A percentile compares a stretch with the other conserved stretches of the same genome.
phyloP scores from a whole-genome alignment of 2,329 filamentous ascomycete species.

The Fusarium sp. region DNA sequence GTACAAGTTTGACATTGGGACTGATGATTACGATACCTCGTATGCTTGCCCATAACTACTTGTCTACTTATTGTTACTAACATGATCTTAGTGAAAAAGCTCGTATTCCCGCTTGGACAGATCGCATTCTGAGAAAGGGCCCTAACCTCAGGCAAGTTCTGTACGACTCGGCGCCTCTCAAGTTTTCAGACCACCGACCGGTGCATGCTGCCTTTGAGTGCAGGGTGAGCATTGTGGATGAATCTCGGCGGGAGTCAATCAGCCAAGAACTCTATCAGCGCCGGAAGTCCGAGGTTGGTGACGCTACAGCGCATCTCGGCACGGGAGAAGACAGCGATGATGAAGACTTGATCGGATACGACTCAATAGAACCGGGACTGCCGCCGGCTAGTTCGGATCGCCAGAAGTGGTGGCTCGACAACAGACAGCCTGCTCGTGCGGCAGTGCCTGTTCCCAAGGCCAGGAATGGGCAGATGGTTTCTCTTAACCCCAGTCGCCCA shows the following conservation, averaged over 20 bases:
- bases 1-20: conserved; percentile 94
- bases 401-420: conserved; percentile 78
- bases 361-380: conserved; percentile 82
- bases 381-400: conserved; percentile 74
- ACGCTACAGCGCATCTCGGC: conserved; percentile 65
- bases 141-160: conserved; percentile 82
- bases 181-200: conserved; percentile 95
- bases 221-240: conserved; percentile 82
- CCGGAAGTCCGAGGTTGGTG: conserved; percentile 73
- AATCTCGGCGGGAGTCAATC: conserved; percentile 76
- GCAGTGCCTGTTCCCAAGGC: conserved; percentile 71
- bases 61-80: conserved; percentile 19
- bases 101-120: conserved; percentile 96
- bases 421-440: conserved; percentile 80
- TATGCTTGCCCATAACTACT: conserved; percentile 54
- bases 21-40: conserved; percentile 91
- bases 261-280: conserved; percentile 80
- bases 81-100: conserved; percentile 77
- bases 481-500: conserved; percentile 77
- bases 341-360: conserved; percentile 83
- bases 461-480: conserved; percentile 61
- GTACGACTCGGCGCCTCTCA: conserved; percentile 84
- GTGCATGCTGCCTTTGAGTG: conserved; percentile 93
- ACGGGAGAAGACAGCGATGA: conserved; percentile 72
- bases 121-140: conserved; percentile 90